Percentiles rank a stretch among this genome's conserved stretches.
Conservation (phyloP, 2,329 filamentous ascomycete species). For the Fusarium begoniae region DNA sequence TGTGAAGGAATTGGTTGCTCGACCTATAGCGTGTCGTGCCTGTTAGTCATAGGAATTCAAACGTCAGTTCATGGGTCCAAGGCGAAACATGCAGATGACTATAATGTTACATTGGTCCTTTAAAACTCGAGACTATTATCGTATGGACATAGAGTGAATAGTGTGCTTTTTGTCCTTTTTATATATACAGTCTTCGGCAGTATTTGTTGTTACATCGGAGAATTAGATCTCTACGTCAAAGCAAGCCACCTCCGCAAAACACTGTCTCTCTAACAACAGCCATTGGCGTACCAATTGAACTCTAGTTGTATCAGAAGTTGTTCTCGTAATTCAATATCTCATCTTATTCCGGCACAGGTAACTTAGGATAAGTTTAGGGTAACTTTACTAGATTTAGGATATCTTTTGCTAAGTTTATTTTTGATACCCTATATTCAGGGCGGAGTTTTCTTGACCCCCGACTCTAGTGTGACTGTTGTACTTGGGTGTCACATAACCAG, state of each 20-base stretch:
- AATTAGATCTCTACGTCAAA: not conserved
- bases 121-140: not conserved
- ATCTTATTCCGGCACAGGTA: not conserved
- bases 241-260: not conserved
- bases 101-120: not conserved
- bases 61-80: slow-evolving; percentile 4
- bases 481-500: slow-evolving; percentile 35
- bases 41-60: slow-evolving; percentile 20
- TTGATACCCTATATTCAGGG: no score
- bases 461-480: slow-evolving; percentile 18
- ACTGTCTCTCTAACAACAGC: not conserved
- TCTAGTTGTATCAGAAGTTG: not conserved
- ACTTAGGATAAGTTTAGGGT: no score
- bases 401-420: no score
- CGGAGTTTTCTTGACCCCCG: no score
- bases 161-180: not conserved
- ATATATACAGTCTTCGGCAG: not conserved
- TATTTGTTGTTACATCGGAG: not conserved
- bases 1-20: not conserved
- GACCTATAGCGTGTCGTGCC: not conserved
- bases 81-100: not conserved
- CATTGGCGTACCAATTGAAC: not conserved
- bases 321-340: not conserved
- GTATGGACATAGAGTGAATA: not conserved
- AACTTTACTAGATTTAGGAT: no score